These are phyloP conservation scores for Cladobotryum protrusum DNA, from an alignment of 2,329 filamentous ascomycete genomes.

Conservation along the genomic window DNA sequence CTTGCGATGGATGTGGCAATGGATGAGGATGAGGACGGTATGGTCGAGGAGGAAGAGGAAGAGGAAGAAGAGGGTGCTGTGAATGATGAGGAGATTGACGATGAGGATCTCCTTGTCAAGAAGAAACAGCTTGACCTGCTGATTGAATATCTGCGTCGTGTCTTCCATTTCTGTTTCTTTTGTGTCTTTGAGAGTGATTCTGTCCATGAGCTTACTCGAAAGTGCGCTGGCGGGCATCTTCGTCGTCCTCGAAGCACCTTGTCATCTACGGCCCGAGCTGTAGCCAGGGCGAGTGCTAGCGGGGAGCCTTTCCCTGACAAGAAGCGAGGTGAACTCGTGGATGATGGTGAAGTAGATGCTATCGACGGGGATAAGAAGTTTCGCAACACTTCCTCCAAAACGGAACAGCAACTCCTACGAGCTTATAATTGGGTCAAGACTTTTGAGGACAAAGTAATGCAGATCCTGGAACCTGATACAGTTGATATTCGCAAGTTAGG, in stretches of 20 bases:
- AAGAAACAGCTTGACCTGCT: slow-evolving; percentile 96
- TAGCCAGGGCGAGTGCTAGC: slow-evolving; percentile 75
- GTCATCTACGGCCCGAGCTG: slow-evolving; percentile 73
- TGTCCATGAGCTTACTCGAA: slow-evolving; percentile 88
- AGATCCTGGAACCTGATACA: slow-evolving; percentile 84
- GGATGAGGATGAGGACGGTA: slow-evolving; percentile 59
- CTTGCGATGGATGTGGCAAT: slow-evolving; percentile 55
- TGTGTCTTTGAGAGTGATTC: slow-evolving; percentile 98
- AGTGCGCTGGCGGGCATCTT: slow-evolving; percentile 95
- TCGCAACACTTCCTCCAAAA: slow-evolving; percentile 63
- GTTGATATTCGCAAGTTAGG: slow-evolving; percentile 87
- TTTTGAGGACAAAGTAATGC: slow-evolving; percentile 92
- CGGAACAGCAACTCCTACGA: slow-evolving; percentile 84
- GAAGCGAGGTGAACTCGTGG: slow-evolving; percentile 63
- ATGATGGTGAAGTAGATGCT: slow-evolving; percentile 47
- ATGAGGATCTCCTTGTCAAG: slow-evolving; percentile 81
- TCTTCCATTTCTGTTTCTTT: slow-evolving; percentile 99
- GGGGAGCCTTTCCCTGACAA: slow-evolving; percentile 80
- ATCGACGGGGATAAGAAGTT: slow-evolving; percentile 63
- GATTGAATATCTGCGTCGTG: slow-evolving; percentile 91
- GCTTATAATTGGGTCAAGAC: slow-evolving; percentile 99
- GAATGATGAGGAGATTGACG: slow-evolving; percentile 81
- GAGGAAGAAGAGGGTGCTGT: slow-evolving; percentile 75
- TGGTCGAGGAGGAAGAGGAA: slow-evolving; percentile 69
- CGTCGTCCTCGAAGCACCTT: slow-evolving; percentile 83